Evolutionary conservation across 108 stramenopile species (phyloP).

Genomic region (Epipyxis sp.): DNA sequence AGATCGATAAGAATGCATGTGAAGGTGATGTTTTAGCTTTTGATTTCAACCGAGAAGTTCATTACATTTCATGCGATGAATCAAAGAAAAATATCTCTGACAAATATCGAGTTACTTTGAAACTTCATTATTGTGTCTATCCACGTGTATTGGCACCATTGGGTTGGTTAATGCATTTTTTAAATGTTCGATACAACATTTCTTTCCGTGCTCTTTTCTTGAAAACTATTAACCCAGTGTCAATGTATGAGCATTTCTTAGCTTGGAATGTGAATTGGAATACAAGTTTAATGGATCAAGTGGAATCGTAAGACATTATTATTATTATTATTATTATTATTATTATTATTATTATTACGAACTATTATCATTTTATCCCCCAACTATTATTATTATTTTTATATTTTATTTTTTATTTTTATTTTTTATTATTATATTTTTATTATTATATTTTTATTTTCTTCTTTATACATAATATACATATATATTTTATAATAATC

Average conservation of each 20-base stretch:
- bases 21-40: slow-evolving; percentile 47
- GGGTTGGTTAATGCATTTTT: slow-evolving; percentile 30
- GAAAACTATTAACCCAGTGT: slow-evolving; percentile 35
- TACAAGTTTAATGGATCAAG: slow-evolving; percentile 25
- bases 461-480: too few relatives aligned
- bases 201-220: slow-evolving; percentile 48
- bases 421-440: too few relatives aligned
- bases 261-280: slow-evolving; percentile 42
- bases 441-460: too few relatives aligned
- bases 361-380: too few relatives aligned
- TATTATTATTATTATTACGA: too few relatives aligned
- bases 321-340: too few relatives aligned
- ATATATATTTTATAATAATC: too few relatives aligned
- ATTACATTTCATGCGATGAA: slow-evolving; percentile 28
- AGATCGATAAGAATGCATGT: neutral
- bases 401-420: too few relatives aligned
- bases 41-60: slow-evolving; percentile 51
- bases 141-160: slow-evolving; percentile 24
- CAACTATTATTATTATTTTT: too few relatives aligned
- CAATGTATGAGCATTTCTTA: slow-evolving; percentile 15
- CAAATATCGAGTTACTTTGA: slow-evolving; percentile 42
- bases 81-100: neutral
- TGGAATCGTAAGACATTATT: slow-evolving; percentile 30
- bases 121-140: slow-evolving; percentile 51
- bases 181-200: slow-evolving; percentile 40